These are phyloP conservation scores for Coriolopsis trogii DNA, from an alignment of 1,284 basidiomycete species.

Conservation along the genomic window DNA sequence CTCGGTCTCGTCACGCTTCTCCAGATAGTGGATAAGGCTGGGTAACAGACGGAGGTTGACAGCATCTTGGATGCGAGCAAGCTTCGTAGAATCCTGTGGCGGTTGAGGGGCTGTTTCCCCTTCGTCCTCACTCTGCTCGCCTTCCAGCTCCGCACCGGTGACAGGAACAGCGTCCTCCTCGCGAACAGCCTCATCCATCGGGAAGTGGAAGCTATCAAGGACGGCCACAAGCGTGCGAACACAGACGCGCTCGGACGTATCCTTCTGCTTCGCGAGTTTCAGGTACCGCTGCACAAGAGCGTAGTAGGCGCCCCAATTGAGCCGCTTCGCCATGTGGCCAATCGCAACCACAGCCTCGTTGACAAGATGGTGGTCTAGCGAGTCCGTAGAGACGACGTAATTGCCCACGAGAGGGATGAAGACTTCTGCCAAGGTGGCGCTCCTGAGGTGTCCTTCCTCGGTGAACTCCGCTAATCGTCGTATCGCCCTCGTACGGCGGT, in stretches of 20 bases:
- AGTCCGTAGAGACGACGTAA: slow-evolving; percentile 72
- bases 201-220: slow-evolving; percentile 93
- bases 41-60: slow-evolving; percentile 81
- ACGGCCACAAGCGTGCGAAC: slow-evolving; percentile 88
- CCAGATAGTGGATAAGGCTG: slow-evolving; percentile 74
- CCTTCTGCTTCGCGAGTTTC: slow-evolving; percentile 71
- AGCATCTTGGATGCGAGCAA: slow-evolving; percentile 67
- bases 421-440: slow-evolving; percentile 78
- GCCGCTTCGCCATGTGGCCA: slow-evolving; percentile 73
- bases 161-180: slow-evolving; percentile 37
- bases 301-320: slow-evolving; percentile 89
- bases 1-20: slow-evolving; percentile 83
- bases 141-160: slow-evolving; percentile 32
- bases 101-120: slow-evolving; percentile 15
- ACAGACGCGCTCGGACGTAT: slow-evolving; percentile 80
- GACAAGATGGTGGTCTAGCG: slow-evolving; percentile 89
- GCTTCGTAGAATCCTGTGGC: slow-evolving; percentile 32
- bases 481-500: slow-evolving; percentile 89
- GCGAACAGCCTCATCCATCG: slow-evolving; percentile 53
- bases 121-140: slow-evolving; percentile 26
- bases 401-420: slow-evolving; percentile 89
- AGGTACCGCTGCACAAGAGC: slow-evolving; percentile 84
- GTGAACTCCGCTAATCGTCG: slow-evolving; percentile 84
- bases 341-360: slow-evolving; percentile 87
- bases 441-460: slow-evolving; percentile 71